Conservation (phyloP, 1,139 yeast species). For the Suhomyces ambrosiae region DNA sequence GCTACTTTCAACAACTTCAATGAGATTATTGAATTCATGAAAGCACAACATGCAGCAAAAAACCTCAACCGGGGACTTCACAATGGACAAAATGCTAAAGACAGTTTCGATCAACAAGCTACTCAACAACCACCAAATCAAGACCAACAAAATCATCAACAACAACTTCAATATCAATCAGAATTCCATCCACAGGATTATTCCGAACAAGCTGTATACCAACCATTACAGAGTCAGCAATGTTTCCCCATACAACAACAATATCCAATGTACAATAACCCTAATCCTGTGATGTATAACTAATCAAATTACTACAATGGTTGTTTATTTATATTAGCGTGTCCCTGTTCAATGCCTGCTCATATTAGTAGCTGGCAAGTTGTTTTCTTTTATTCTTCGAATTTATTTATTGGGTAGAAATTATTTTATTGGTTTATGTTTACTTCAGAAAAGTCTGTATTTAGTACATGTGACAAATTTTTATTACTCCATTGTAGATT, state of each 20-base stretch:
- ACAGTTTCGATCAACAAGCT: conserved; percentile 14
- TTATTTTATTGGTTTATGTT: conserved; percentile 7
- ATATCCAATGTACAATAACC: conserved; percentile 6
- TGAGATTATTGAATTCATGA: conserved; percentile 22
- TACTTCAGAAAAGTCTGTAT: conserved; percentile 9
- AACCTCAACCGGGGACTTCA: conserved; percentile 8
- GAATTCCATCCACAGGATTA: conserved; percentile 5
- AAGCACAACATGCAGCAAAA: conserved; percentile 13
- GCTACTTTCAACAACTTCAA: conserved; percentile 24
- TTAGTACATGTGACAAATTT: conserved; percentile 7
- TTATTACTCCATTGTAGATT: conserved; percentile 6
- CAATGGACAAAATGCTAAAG: conserved; percentile 1
- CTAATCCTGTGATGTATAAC: conserved; percentile 13
- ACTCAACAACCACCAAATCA: conserved; percentile 12
- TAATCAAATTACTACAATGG: neutral
- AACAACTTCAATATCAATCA: conserved; percentile 1
- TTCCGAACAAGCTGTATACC: conserved; percentile 7
- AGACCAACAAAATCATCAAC: conserved; percentile 4
- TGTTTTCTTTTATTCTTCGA: conserved; percentile 5
- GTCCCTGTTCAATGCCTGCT: conserved; percentile 1
- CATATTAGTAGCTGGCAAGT: neutral
- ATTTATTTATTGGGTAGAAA: conserved; percentile 10
- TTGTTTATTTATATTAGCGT: neutral
- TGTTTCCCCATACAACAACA: conserved; percentile 11
- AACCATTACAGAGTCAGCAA: conserved; percentile 9